These are phyloP conservation scores for Phytopythium aichiense DNA, from an alignment of 352 stramenopile genomes.

Conservation along the genomic window DNA sequence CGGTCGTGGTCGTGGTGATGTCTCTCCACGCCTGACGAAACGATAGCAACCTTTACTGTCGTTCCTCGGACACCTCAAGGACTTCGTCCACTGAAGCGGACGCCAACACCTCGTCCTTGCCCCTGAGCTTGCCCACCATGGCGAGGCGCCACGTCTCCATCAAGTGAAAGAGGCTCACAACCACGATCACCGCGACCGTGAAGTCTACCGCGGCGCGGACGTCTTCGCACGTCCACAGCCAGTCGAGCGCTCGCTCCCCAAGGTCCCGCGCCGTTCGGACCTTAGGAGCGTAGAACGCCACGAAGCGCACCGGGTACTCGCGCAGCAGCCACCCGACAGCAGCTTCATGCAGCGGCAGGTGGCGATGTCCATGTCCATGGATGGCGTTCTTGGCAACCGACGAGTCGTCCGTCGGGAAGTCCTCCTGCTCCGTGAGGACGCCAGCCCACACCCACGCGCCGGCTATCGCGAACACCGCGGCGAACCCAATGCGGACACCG, in stretches of 20 bases:
- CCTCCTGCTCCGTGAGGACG: neutral
- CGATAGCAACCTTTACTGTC: neutral
- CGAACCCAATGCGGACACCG: neutral
- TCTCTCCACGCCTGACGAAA: neutral
- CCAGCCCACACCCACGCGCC: neutral
- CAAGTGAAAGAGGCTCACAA: slow-evolving; percentile 13
- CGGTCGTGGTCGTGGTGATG: neutral
- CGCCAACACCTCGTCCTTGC: neutral
- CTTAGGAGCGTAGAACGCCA: slow-evolving; percentile 16
- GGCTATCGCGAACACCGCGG: neutral
- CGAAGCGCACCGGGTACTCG: slow-evolving; percentile 16
- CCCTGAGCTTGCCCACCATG: neutral
- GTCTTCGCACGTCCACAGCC: slow-evolving; percentile 2
- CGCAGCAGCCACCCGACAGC: neutral
- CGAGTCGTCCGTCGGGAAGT: neutral
- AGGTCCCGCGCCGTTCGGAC: neutral
- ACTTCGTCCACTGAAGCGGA: neutral
- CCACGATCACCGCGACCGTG: slow-evolving; percentile 11
- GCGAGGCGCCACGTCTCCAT: slow-evolving; percentile 7
- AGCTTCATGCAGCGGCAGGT: neutral
- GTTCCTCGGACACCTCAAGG: too few relatives aligned
- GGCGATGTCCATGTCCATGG: too few relatives aligned
- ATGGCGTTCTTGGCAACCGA: too few relatives aligned
- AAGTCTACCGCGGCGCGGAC: slow-evolving; percentile 11
- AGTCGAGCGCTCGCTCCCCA: neutral